Conservation (phyloP, 352 stramenopile species). For the Globisporangium iwayamae region DNA sequence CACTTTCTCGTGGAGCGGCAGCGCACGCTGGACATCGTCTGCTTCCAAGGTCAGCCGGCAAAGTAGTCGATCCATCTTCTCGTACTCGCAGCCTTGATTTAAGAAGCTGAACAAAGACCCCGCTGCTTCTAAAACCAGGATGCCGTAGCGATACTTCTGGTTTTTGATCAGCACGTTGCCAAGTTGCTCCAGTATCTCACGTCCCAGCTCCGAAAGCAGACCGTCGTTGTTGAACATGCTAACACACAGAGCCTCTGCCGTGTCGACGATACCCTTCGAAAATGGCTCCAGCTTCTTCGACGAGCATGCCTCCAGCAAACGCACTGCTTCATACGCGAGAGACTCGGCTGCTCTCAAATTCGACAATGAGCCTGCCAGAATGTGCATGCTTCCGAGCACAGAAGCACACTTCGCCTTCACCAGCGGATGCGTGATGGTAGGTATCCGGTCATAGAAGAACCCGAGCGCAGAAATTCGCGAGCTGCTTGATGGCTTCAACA, state of each 20-base stretch:
- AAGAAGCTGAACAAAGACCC: conserved; percentile 55
- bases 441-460: conserved; percentile 62
- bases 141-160: conserved; percentile 84
- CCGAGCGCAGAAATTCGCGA: conserved; percentile 38
- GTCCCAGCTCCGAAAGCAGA: conserved; percentile 63
- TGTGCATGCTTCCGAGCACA: conserved; percentile 58
- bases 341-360: conserved; percentile 63
- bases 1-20: conserved; percentile 80
- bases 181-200: conserved; percentile 63
- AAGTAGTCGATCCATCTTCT: conserved; percentile 71
- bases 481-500: conserved; percentile 47
- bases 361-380: conserved; percentile 33
- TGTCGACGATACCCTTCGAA: conserved; percentile 11
- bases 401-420: conserved; percentile 74
- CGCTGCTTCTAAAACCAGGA: conserved; percentile 76
- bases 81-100: conserved; percentile 69
- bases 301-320: conserved; percentile 62
- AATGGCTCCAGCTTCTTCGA: conserved; percentile 21
- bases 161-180: conserved; percentile 83
- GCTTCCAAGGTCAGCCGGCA: conserved; percentile 72
- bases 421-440: conserved; percentile 38
- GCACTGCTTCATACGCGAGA: conserved; percentile 70
- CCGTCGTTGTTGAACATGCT: conserved; percentile 81
- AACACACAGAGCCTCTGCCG: conserved; percentile 19
- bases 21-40: conserved; percentile 69